Base-by-base conservation (phyloP, 495 filamentous ascomycete species). In the Jackrogersella multiformis region DNA sequence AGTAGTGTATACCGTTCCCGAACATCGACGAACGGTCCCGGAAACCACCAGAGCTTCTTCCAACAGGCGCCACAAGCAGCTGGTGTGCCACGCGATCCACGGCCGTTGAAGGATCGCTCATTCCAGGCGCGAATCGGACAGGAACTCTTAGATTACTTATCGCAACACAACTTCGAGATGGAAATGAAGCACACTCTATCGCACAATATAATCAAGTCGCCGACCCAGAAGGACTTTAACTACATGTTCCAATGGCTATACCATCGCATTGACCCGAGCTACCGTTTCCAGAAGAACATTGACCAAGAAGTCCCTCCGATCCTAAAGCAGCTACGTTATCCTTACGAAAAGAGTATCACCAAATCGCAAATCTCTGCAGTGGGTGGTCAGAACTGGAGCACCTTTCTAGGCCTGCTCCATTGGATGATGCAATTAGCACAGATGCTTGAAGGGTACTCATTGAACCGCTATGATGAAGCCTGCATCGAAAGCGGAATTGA, bases 201-300 rank as follows among this genome's bases (percentile, higher is more conserved):
- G 2, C 88, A 92, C 49, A 97, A 97, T 64, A 90, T 91, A 15
- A 86, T 95, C 71, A 92, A 89, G 49, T 93, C 90, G 35, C 96
- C 95, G n/a, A 98, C 94, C 3, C 93, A 97, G 70, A 99, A 98
- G 73, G 95, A 99, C 75, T 99, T 98, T 78, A 92, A 93, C 73
- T 88, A 84, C 68, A 93, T 98, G 78, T 99, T 99, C 76, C 93
- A 97, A 77, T 99, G 93, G 90, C 84, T 99, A 1, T 99, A 99
- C 74, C 90, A 91, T 68, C 90, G 92, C 39, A 92, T 99, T 61
- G 95, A 99, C 73, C 93, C 95, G 0, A 89, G 89, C 56, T 96
- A 98, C 73, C 87, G 89, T 13, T 97, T 98, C 73, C 88, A 90
- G 64, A 96, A 95, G 73, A 89, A 88, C 34, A 96, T 98, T 73